Conservation (phyloP, 129 eudicot species). For the Apium graveolens region DNA sequence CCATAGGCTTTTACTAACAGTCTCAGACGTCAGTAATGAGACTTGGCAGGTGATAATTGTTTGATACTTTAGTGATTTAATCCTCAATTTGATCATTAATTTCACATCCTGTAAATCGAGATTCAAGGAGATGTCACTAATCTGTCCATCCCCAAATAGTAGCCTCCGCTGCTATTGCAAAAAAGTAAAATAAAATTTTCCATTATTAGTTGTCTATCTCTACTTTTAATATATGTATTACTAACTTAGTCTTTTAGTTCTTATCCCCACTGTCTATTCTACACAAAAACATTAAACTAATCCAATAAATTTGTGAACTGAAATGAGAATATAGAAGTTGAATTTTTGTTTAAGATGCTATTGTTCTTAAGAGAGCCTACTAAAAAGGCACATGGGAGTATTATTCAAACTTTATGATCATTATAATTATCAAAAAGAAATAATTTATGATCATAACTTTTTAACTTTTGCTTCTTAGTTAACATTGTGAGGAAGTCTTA, state of each 20-base stretch:
- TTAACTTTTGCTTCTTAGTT: not conserved
- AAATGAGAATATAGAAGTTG: not conserved
- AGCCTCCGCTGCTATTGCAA: no score
- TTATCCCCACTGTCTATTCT: no score
- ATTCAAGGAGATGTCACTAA: no score
- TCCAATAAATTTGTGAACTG: no score
- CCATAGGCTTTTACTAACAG: slow-evolving; percentile 81
- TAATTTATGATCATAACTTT: not conserved
- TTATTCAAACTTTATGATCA: not conserved
- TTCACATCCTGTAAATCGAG: not conserved
- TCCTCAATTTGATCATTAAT: not conserved
- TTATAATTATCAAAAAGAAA: no score
- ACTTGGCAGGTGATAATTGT: slow-evolving; percentile 73
- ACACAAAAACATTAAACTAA: no score
- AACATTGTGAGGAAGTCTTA: not conserved
- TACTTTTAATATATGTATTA: no score
- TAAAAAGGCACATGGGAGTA: not conserved
- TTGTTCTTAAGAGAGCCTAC: not conserved
- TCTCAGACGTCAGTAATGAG: slow-evolving; percentile 46
- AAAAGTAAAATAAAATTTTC: no score
- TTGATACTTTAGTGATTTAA: not conserved
- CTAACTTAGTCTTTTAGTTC: no score
- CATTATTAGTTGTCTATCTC: not conserved
- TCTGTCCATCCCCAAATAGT: not conserved
- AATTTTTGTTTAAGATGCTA: not conserved